Percentiles rank a stretch among this genome's conserved stretches.
Evolutionary conservation across 495 filamentous ascomycete species (phyloP).

Genomic region (Emericellopsis terricola): DNA sequence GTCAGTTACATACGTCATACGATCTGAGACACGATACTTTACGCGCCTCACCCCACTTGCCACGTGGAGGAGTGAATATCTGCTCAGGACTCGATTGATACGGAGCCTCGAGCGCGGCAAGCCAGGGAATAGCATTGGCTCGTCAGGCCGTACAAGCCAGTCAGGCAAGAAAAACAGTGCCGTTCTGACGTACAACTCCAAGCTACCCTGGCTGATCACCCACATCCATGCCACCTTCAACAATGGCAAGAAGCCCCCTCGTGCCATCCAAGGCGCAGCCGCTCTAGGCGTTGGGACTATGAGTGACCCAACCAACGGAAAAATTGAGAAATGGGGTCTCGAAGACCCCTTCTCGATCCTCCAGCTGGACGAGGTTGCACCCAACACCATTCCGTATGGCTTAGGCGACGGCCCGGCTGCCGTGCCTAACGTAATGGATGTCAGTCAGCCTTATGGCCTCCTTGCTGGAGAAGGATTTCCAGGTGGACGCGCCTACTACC

Average conservation of each 20-base stretch:
- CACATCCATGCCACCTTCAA: conserved; percentile 58
- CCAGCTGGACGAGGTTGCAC: conserved; percentile 59
- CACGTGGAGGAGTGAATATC: conserved; percentile 88
- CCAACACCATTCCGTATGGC: conserved; percentile 59
- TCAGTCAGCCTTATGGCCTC: conserved; percentile 71
- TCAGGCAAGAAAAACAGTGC: conserved; percentile 33
- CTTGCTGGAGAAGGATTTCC: conserved; percentile 73
- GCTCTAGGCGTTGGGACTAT: conserved; percentile 53
- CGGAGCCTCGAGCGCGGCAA: conserved; percentile 62
- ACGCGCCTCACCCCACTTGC: conserved; percentile 59
- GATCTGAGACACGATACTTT: conserved; percentile 44
- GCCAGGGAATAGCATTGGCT: conserved; percentile 23
- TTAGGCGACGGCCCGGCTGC: conserved; percentile 57
- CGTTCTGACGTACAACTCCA: conserved; percentile 62
- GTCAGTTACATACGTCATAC: conserved; percentile 41
- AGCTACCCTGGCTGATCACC: conserved; percentile 54
- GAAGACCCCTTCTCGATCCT: conserved; percentile 53
- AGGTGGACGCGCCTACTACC: conserved; percentile 59
- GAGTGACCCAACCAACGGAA: conserved; percentile 59
- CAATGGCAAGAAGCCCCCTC: conserved; percentile 48
- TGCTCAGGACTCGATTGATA: conserved; percentile 67
- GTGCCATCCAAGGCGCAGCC: conserved; percentile 64
- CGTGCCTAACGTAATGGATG: conserved; percentile 70
- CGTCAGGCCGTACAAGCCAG: conserved; percentile 25
- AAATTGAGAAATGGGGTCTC: conserved; percentile 71